A percentile compares a stretch with the other conserved stretches of the same genome.
phyloP scores from a whole-genome alignment of 2,329 filamentous ascomycete species.

The Paecilomyces sp. region DNA sequence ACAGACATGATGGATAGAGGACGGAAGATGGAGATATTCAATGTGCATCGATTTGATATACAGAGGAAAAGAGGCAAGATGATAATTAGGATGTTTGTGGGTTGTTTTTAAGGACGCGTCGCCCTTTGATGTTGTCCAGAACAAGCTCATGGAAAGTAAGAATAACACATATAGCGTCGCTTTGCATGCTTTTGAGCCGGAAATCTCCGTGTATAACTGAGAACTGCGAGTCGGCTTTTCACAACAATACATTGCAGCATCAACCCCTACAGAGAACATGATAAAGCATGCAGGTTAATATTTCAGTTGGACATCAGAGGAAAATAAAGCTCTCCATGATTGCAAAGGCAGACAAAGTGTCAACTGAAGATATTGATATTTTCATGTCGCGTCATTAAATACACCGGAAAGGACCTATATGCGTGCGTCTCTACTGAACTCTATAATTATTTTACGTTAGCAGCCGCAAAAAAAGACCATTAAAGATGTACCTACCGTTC shows the following conservation, averaged over 20 bases:
- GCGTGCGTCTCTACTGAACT: neutral
- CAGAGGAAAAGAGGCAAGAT: neutral
- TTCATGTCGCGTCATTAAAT: neutral
- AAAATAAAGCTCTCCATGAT: too few species aligned
- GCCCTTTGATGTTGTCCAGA: neutral
- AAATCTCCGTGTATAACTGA: neutral
- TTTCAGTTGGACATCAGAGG: neutral
- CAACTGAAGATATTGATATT: neutral
- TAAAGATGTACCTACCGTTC: slow-evolving; percentile 59
- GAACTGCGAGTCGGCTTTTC: neutral
- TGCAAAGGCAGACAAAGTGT: too few species aligned
- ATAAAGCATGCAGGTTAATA: neutral
- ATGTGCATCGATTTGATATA: neutral
- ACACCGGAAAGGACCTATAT: neutral
- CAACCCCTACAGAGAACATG: neutral
- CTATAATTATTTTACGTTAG: neutral
- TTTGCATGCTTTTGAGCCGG: neutral
- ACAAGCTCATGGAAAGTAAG: neutral
- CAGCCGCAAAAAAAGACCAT: too few species aligned
- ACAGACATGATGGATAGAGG: neutral
- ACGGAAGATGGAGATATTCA: neutral
- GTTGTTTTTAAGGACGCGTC: neutral
- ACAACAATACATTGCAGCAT: neutral
- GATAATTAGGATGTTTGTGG: neutral
- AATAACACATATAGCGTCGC: neutral